Evolutionary conservation across 2,329 filamentous ascomycete genomes (phyloP).

Genomic region (Lecanosticta acicola): DNA sequence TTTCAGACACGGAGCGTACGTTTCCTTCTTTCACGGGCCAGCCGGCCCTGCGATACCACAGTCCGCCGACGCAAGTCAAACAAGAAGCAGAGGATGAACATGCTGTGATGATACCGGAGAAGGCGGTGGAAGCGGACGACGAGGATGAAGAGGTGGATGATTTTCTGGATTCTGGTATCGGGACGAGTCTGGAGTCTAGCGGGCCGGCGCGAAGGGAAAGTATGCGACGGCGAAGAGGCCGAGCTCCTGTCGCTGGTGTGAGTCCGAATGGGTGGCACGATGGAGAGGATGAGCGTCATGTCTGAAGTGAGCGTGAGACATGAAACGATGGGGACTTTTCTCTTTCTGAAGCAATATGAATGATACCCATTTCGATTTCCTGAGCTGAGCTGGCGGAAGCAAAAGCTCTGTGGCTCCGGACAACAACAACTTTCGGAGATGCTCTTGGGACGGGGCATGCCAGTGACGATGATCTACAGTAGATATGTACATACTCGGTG

Average conservation of each 20-base stretch:
- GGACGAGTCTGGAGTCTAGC: conserved; percentile 44
- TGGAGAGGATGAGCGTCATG: background rate
- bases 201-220: conserved; percentile 27
- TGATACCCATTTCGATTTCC: background rate
- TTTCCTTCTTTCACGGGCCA: conserved; percentile 46
- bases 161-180: conserved; percentile 44
- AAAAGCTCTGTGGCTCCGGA: no score
- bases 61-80: conserved; percentile 21
- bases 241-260: conserved; percentile 6
- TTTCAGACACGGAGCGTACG: conserved; percentile 45
- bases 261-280: background rate
- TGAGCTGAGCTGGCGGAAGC: no score
- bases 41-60: conserved; percentile 34
- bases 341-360: background rate
- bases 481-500: no score
- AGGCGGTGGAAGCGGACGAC: conserved; percentile 35
- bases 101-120: conserved; percentile 14
- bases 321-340: no score
- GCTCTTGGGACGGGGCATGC: no score
- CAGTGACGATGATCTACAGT: no score
- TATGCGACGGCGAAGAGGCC: conserved; percentile 25
- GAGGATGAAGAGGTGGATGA: conserved; percentile 43
- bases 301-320: no score
- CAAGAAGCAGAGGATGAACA: conserved; percentile 24
- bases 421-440: no score